phyloP scores from a whole-genome alignment of 2,329 filamentous ascomycete genomes.

The Colletotrichum sp. region DNA sequence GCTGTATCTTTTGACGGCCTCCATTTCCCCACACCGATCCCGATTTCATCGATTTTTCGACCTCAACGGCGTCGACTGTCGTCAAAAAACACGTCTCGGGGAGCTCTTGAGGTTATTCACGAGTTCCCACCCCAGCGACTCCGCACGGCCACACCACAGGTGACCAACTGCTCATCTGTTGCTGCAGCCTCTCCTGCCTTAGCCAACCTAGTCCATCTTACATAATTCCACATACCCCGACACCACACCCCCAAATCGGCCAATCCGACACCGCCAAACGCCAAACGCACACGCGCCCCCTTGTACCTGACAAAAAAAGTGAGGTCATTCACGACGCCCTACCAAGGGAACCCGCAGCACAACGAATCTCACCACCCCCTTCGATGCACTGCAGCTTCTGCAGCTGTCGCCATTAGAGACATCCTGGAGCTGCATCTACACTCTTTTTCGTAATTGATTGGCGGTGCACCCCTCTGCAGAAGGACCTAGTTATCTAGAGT shows the following conservation, averaged over 20 bases:
- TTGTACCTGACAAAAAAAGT: slow-evolving; percentile 5
- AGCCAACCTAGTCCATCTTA: slow-evolving; percentile 17
- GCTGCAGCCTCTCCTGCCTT: slow-evolving; percentile 16
- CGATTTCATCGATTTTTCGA: slow-evolving; percentile 24
- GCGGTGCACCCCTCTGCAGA: neutral
- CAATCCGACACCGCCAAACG: slow-evolving; percentile 10
- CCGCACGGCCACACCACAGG: slow-evolving; percentile 22
- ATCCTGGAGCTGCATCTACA: neutral
- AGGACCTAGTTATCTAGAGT: neutral
- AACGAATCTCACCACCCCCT: neutral
- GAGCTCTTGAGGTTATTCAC: slow-evolving; percentile 28
- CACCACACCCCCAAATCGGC: slow-evolving; percentile 1
- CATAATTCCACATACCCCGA: slow-evolving; percentile 15
- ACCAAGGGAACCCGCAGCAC: neutral
- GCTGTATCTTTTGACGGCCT: slow-evolving; percentile 31
- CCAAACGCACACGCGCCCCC: slow-evolving; percentile 14
- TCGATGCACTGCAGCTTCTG: neutral
- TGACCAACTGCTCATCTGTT: slow-evolving; percentile 17
- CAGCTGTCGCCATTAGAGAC: neutral
- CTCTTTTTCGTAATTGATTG: neutral
- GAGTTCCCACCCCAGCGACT: slow-evolving; percentile 17
- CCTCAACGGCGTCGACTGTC: slow-evolving; percentile 11
- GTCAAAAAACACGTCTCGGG: slow-evolving; percentile 14
- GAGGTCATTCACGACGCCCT: slow-evolving; percentile 23
- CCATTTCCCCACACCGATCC: slow-evolving; percentile 28